A percentile compares a stretch with the other conserved stretches of the same genome.
Conservation (phyloP, 768 basidiomycete species). For the Termitomyces sp. region DNA sequence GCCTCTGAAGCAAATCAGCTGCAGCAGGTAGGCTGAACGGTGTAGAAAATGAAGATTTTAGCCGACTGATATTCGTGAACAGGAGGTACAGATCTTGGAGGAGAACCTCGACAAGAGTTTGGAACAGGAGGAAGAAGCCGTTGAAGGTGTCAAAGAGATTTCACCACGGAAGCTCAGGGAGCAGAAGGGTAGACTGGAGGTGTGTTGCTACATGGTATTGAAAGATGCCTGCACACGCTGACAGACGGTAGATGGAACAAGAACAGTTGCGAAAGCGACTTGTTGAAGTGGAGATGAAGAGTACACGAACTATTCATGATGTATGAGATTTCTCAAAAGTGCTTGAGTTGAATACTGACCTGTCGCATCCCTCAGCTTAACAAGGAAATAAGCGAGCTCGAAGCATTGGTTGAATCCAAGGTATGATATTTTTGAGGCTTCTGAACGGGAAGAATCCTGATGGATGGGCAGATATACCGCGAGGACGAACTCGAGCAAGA, state of each 20-base stretch:
- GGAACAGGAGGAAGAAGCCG: constrained; percentile 42
- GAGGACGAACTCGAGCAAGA: constrained; percentile 92
- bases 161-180: constrained; percentile 44
- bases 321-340: constrained; percentile 31
- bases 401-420: constrained; percentile 92
- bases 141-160: constrained; percentile 27
- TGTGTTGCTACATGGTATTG: constrained; percentile 20
- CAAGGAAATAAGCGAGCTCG: constrained; percentile 90
- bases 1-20: constrained; percentile 67
- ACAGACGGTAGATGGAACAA: constrained; percentile 45
- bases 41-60: background rate
- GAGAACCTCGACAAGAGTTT: constrained; percentile 65
- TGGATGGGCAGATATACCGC: constrained; percentile 65
- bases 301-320: constrained; percentile 63
- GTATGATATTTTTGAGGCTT: constrained; percentile 31
- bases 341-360: background rate
- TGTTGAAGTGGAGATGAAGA: constrained; percentile 73
- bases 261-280: constrained; percentile 71
- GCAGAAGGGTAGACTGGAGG: constrained; percentile 53
- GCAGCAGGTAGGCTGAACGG: constrained; percentile 49
- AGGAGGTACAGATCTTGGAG: constrained; percentile 80
- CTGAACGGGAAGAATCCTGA: background rate
- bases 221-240: background rate
- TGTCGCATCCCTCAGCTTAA: constrained; percentile 54
- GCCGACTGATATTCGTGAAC: constrained; percentile 8